A percentile compares a stretch with the other conserved stretches of the same genome.
These are phyloP conservation scores for Penicillium steckii DNA, from an alignment of 495 filamentous ascomycete genomes.

Conservation along the genomic window DNA sequence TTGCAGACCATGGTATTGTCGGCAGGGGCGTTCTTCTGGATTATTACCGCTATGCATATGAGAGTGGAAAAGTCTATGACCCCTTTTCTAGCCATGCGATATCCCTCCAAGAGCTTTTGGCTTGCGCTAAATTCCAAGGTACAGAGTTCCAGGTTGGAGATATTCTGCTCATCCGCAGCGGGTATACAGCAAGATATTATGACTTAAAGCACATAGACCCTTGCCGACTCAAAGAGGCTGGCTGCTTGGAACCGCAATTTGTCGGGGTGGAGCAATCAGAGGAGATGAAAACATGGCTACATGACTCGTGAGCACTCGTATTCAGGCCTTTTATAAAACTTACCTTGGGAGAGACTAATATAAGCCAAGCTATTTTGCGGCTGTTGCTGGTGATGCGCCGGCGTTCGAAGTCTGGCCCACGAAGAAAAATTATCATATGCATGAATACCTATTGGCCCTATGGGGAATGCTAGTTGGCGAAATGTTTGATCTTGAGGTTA, in stretches of 20 bases:
- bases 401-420: not conserved
- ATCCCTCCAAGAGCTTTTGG: not conserved
- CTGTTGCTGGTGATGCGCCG: not conserved
- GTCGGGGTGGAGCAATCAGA: not conserved
- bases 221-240: too few relatives aligned
- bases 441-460: not conserved
- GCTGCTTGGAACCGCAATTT: not conserved
- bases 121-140: not conserved
- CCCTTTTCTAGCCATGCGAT: not conserved
- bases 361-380: not conserved
- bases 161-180: not conserved
- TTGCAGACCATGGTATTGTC: not conserved
- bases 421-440: not conserved
- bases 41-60: not conserved
- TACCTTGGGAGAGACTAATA: too few relatives aligned
- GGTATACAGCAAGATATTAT: not conserved
- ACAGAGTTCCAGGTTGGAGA: not conserved
- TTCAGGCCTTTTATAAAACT: too few relatives aligned
- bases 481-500: not conserved
- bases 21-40: not conserved
- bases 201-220: too few relatives aligned
- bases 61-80: not conserved
- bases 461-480: not conserved
- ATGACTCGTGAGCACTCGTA: not conserved
- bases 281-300: not conserved